Evolutionary conservation across 371 early-diverging fungal genomes (phyloP).

Genomic region (Circinella umbellata): DNA sequence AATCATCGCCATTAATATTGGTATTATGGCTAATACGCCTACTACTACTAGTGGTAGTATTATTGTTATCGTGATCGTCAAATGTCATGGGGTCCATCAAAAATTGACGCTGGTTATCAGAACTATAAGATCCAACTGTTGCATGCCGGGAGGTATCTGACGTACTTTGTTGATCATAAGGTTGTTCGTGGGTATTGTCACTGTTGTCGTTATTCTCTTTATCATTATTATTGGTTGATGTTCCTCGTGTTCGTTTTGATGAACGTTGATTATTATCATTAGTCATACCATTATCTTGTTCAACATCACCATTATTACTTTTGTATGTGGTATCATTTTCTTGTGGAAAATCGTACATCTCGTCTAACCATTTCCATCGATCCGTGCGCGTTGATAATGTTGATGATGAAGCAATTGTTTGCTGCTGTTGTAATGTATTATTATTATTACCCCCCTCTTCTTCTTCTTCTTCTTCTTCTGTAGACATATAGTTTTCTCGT

Average conservation of each 20-base stretch:
- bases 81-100: not conserved
- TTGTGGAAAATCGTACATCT: constrained; percentile 16
- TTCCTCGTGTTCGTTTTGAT: no score
- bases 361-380: constrained; percentile 27
- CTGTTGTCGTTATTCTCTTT: constrained; percentile 5
- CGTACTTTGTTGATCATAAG: not conserved
- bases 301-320: no score
- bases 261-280: no score
- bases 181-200: not conserved
- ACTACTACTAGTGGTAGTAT: no score
- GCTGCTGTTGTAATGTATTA: no score
- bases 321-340: no score
- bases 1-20: no score
- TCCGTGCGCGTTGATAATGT: not conserved
- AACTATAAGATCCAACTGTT: not conserved
- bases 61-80: no score
- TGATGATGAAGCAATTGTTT: not conserved
- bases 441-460: no score
- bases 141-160: not conserved
- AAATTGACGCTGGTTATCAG: not conserved
- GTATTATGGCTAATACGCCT: no score
- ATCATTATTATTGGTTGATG: not conserved
- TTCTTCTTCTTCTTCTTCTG: not conserved
- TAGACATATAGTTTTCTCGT: not conserved
- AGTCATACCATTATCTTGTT: no score